Evolutionary conservation across 306 rosid genomes (phyloP).

Genomic region (Vigna unguiculata): DNA sequence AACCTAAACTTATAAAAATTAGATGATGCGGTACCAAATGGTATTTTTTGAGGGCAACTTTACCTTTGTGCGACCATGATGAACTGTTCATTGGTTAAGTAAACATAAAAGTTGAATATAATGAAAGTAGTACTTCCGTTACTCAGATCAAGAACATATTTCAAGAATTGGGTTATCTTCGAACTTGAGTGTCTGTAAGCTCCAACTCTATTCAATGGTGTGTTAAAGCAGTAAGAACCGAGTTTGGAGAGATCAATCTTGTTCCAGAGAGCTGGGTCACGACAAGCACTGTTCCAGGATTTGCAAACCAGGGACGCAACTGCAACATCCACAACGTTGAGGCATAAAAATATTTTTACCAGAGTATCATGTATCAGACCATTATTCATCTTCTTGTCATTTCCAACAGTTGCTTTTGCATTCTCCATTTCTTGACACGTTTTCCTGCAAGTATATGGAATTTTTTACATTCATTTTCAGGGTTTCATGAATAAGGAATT

Average conservation of each 20-base stretch:
- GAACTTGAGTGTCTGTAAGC: background rate
- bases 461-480: background rate
- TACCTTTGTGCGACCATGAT: slow-evolving; percentile 38
- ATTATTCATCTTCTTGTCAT: background rate
- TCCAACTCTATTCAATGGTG: background rate
- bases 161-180: slow-evolving; percentile 23
- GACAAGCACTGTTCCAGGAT: background rate
- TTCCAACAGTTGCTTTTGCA: background rate
- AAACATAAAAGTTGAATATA: slow-evolving; percentile 22
- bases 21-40: too few relatives aligned
- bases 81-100: background rate
- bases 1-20: too few relatives aligned
- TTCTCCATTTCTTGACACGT: background rate
- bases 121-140: slow-evolving; percentile 29
- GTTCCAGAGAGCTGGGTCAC: slow-evolving; percentile 40
- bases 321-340: slow-evolving; percentile 42
- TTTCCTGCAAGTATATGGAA: background rate
- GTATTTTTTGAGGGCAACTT: background rate
- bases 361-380: background rate
- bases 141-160: slow-evolving; percentile 28
- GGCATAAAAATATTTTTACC: slow-evolving; percentile 29
- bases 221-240: background rate
- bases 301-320: slow-evolving; percentile 33
- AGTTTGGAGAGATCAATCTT: slow-evolving; percentile 12
- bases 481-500: too few relatives aligned